Conservation (phyloP, 106 monocot genomes). For the Phalaenopsis equestris region DNA sequence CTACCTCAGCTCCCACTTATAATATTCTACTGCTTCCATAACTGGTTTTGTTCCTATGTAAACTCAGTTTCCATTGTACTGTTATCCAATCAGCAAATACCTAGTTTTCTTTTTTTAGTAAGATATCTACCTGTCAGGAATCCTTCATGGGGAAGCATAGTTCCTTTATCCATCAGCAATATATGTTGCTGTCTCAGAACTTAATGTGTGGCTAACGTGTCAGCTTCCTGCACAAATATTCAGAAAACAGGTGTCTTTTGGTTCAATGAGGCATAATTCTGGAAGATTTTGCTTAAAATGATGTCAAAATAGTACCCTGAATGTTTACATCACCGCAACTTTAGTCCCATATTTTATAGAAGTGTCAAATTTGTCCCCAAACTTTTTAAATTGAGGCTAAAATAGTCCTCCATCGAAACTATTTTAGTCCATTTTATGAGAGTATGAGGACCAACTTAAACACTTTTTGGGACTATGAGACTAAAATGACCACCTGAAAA, state of each 20-base stretch:
- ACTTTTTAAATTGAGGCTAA: no score
- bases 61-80: conserved; percentile 3
- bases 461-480: no score
- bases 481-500: no score
- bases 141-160: neutral
- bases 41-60: conserved; percentile 4
- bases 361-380: no score
- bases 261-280: conserved; percentile 5
- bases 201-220: conserved; percentile 2
- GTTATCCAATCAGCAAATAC: conserved; percentile 1
- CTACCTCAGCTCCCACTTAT: neutral
- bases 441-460: no score
- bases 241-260: conserved; percentile 7
- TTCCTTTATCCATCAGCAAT: neutral
- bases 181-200: neutral
- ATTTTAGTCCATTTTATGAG: no score
- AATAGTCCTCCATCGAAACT: no score
- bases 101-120: neutral
- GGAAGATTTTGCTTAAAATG: neutral
- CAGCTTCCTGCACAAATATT: conserved; percentile 5
- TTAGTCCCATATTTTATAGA: no score
- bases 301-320: no score
- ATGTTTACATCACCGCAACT: no score
- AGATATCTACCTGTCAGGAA: neutral
- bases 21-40: neutral